A percentile compares a stretch with the other conserved stretches of the same genome.
Evolutionary conservation across 148 eudicot genomes (phyloP).

Genomic region (Vaccinium corymbosum): DNA sequence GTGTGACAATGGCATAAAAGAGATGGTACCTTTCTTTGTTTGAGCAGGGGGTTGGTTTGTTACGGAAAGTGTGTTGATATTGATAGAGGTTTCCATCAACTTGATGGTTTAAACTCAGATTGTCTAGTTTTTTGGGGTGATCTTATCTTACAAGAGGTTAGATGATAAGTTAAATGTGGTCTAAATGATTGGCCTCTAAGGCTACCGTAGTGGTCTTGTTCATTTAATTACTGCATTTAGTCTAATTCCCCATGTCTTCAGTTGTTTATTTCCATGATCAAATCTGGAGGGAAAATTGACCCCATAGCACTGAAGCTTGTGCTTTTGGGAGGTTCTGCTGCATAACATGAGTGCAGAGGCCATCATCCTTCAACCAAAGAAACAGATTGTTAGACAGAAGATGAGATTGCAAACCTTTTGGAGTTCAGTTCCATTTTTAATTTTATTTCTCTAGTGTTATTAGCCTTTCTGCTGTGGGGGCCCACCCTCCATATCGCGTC

Average conservation of each 20-base stretch:
- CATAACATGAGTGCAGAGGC: background rate
- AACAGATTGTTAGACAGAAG: background rate
- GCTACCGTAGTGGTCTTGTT: background rate
- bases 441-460: background rate
- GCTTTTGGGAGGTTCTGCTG: constrained; percentile 4
- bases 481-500: background rate
- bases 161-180: background rate
- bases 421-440: background rate
- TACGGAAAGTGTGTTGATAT: background rate
- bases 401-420: background rate
- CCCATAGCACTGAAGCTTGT: background rate
- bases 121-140: background rate
- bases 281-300: background rate
- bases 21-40: background rate
- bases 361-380: background rate
- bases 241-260: background rate
- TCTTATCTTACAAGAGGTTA: background rate
- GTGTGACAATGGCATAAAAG: background rate
- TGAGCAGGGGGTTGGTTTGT: background rate
- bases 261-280: constrained; percentile 1
- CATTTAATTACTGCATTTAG: background rate
- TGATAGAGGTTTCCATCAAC: background rate
- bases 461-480: background rate
- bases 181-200: background rate
- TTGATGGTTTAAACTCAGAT: background rate